These are phyloP conservation scores for Castanospermum australe DNA, from an alignment of 306 rosid genomes.

Conservation along the genomic window DNA sequence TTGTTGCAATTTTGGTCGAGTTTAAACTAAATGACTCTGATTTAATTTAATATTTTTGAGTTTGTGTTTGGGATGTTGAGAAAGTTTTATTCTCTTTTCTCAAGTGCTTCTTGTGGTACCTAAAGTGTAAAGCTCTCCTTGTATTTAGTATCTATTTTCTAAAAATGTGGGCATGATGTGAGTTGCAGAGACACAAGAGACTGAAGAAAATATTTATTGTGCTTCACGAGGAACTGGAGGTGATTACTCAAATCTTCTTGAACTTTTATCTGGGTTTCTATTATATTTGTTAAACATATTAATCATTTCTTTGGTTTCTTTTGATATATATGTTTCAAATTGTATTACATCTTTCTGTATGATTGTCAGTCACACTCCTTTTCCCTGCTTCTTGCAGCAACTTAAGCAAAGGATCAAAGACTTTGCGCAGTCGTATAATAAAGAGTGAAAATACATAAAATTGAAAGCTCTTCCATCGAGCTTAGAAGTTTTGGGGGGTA, in stretches of 20 bases:
- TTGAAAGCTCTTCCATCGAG: slow-evolving; percentile 12
- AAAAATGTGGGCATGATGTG: slow-evolving; percentile 21
- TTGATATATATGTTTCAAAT: not conserved
- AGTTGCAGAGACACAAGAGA: slow-evolving; percentile 87
- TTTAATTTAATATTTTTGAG: not conserved
- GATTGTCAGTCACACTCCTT: slow-evolving; percentile 9
- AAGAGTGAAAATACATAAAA: slow-evolving; percentile 42
- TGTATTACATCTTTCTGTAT: not conserved
- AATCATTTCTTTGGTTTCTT: not conserved
- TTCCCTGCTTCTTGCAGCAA: slow-evolving; percentile 52
- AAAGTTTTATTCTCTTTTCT: not conserved
- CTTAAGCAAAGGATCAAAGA: slow-evolving; percentile 74
- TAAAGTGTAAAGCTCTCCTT: not conserved
- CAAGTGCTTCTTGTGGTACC: not conserved
- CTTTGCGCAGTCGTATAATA: slow-evolving; percentile 42
- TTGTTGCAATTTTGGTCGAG: not conserved
- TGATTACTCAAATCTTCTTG: slow-evolving; percentile 32
- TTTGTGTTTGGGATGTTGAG: slow-evolving; percentile 6
- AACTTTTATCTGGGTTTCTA: not conserved
- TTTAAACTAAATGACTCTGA: slow-evolving; percentile 8
- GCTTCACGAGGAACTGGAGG: slow-evolving; percentile 84
- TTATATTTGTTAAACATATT: not conserved
- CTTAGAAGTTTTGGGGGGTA: slow-evolving; percentile 20
- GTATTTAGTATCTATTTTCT: not conserved
- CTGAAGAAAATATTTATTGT: slow-evolving; percentile 83